These are phyloP conservation scores for Thermothielavioides terrestris DNA, from an alignment of 495 filamentous ascomycete species.

Conservation along the genomic window DNA sequence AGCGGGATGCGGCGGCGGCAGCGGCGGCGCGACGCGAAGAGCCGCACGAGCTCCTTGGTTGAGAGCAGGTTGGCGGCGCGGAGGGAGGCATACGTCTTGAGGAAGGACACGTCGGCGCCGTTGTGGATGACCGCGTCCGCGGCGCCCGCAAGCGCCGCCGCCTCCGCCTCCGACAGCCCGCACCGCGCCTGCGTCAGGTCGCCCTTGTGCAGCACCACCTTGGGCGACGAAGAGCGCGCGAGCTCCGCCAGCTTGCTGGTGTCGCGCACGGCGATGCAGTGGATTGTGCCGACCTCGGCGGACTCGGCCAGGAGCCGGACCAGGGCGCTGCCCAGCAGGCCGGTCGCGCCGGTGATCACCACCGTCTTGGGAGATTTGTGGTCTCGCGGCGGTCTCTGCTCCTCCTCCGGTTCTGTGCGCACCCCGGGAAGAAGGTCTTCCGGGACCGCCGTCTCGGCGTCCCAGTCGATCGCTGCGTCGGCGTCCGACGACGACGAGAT, in stretches of 20 bases:
- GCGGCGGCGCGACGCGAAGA: constrained; percentile 18
- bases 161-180: constrained; percentile 22
- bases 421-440: background rate
- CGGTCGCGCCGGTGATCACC: constrained; percentile 27
- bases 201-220: constrained; percentile 29
- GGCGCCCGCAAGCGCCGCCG: constrained; percentile 13
- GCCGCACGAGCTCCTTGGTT: constrained; percentile 18
- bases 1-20: constrained; percentile 21
- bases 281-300: constrained; percentile 1
- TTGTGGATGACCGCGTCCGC: constrained; percentile 42
- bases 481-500: background rate
- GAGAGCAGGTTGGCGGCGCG: constrained; percentile 35
- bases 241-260: constrained; percentile 5
- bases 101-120: constrained; percentile 42
- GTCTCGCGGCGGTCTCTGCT: no score
- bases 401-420: no score
- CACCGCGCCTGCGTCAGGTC: constrained; percentile 22
- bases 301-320: background rate
- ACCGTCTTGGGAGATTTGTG: constrained; percentile 1
- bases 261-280: constrained; percentile 21
- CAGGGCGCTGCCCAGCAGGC: constrained; percentile 23
- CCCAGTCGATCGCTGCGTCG: background rate
- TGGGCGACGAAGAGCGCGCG: constrained; percentile 14
- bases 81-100: constrained; percentile 38
- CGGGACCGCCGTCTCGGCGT: background rate